phyloP scores from a whole-genome alignment of 2,329 filamentous ascomycete genomes.

The Arthroderma uncinatum region DNA sequence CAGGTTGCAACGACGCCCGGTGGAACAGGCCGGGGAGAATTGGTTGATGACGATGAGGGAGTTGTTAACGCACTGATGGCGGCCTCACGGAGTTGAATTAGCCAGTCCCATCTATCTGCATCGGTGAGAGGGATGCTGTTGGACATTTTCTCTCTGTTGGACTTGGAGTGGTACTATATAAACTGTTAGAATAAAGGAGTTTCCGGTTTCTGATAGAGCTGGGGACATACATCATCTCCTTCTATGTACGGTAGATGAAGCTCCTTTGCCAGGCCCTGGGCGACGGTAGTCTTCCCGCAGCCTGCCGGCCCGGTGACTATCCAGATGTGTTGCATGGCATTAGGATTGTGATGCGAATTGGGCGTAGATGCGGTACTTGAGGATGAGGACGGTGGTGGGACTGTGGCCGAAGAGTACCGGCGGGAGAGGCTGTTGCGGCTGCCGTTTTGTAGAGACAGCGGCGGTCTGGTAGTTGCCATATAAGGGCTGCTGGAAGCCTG shows the following conservation, averaged over 20 bases:
- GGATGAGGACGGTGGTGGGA: not conserved
- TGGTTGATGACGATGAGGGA: slow-evolving; percentile 20
- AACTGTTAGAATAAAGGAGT: slow-evolving; percentile 9
- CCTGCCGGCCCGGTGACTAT: slow-evolving; percentile 69
- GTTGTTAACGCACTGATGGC: slow-evolving; percentile 42
- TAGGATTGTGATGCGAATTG: slow-evolving; percentile 9
- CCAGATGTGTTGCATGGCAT: slow-evolving; percentile 57
- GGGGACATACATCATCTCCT: slow-evolving; percentile 58
- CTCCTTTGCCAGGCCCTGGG: slow-evolving; percentile 50
- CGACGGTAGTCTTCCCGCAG: slow-evolving; percentile 68
- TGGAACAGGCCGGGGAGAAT: slow-evolving; percentile 28
- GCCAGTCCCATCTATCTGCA: slow-evolving; percentile 95
- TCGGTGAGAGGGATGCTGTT: slow-evolving; percentile 75
- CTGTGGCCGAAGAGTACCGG: not conserved
- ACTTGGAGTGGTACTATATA: slow-evolving; percentile 39
- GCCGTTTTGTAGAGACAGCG: not conserved
- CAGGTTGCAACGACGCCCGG: slow-evolving; percentile 87
- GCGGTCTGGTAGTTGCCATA: slow-evolving; percentile 3
- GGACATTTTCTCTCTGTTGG: slow-evolving; percentile 87
- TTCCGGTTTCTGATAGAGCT: not conserved
- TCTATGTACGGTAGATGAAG: slow-evolving; percentile 61
- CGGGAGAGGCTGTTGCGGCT: not conserved
- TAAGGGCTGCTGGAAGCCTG: slow-evolving; percentile 17
- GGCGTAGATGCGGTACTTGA: slow-evolving; percentile 12
- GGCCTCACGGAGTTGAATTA: slow-evolving; percentile 61